These are phyloP conservation scores for Kluyveromyces nonfermentans DNA, from an alignment of 805 yeast species.

Conservation along the genomic window DNA sequence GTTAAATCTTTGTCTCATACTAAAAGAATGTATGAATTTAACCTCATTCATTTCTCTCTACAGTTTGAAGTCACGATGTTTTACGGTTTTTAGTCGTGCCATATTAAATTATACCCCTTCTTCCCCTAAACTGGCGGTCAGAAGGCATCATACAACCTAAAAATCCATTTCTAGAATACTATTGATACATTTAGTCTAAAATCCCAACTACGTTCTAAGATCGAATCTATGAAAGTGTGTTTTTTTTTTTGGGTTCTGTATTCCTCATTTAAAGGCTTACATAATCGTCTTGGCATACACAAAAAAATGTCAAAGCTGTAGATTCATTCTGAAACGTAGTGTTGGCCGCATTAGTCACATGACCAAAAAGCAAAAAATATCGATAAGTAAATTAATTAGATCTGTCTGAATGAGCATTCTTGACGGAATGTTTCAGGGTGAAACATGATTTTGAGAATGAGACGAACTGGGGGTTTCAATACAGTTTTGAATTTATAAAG, in stretches of 20 bases:
- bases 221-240: too few relatives aligned
- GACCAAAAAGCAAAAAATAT: not conserved
- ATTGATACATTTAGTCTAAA: too few relatives aligned
- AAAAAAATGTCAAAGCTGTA: not conserved
- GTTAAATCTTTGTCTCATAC: too few relatives aligned
- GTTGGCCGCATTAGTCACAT: not conserved
- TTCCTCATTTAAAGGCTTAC: not conserved
- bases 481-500: constrained; percentile 4
- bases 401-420: not conserved
- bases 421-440: not conserved
- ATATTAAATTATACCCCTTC: not conserved
- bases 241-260: too few relatives aligned
- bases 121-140: not conserved
- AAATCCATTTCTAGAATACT: too few relatives aligned
- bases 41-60: not conserved
- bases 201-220: too few relatives aligned
- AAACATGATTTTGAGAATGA: not conserved
- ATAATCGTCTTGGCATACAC: not conserved
- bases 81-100: not conserved
- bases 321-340: not conserved
- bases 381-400: not conserved
- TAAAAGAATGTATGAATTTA: not conserved
- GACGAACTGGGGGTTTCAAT: constrained; percentile 3
- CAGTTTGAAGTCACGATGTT: not conserved
- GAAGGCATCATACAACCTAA: too few relatives aligned